Percentiles rank a stretch among this genome's conserved stretches.
Conservation (phyloP, 2,329 filamentous ascomycete genomes). For the Fusarium chlamydosporum region DNA sequence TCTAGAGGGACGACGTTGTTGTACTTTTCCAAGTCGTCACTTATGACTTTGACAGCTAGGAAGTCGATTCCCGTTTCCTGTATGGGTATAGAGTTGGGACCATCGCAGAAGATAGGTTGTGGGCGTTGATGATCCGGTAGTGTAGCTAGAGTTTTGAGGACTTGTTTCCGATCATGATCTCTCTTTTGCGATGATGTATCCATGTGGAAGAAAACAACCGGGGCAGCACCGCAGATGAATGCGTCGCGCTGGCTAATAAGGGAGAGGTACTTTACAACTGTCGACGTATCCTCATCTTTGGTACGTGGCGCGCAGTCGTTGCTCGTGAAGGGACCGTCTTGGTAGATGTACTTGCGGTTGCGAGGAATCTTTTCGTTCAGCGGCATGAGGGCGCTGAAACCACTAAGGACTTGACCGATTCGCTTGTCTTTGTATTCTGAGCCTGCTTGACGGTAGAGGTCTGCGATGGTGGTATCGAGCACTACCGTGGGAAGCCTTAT, state of each 20-base stretch:
- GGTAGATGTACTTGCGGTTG: conserved; percentile 57
- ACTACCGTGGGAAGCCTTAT: conserved; percentile 51
- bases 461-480: conserved; percentile 55
- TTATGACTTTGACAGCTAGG: conserved; percentile 43
- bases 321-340: conserved; percentile 54
- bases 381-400: conserved; percentile 47
- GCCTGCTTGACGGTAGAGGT: conserved; percentile 53
- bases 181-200: conserved; percentile 39
- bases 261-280: conserved; percentile 55
- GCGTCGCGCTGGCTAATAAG: conserved; percentile 56
- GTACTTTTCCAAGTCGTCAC: conserved; percentile 52
- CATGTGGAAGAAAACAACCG: conserved; percentile 53
- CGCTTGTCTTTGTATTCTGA: conserved; percentile 42
- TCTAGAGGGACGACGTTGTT: conserved; percentile 51
- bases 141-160: conserved; percentile 51
- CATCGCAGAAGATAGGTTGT: conserved; percentile 53
- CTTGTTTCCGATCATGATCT: conserved; percentile 52
- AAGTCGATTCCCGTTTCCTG: conserved; percentile 49
- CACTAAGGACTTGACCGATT: conserved; percentile 53
- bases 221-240: conserved; percentile 51
- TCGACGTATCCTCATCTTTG: conserved; percentile 36
- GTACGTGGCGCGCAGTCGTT: conserved; percentile 19
- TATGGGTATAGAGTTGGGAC: conserved; percentile 45
- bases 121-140: conserved; percentile 51
- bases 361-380: conserved; percentile 52